phyloP scores from a whole-genome alignment of 176 grass and related monocot species.

The Thalia dealbata region DNA sequence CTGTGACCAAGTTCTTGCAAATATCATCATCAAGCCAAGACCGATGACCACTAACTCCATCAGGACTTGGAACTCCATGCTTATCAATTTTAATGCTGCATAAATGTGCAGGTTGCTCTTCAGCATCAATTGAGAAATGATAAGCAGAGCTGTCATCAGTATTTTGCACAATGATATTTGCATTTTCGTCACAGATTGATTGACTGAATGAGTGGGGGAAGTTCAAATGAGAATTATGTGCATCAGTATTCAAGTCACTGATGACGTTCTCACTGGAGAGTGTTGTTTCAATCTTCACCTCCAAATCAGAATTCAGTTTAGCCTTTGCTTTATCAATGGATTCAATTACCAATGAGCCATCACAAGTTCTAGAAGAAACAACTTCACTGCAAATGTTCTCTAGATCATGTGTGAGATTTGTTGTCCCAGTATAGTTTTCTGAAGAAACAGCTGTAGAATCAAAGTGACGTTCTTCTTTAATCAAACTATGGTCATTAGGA shows the following conservation, averaged over 20 bases:
- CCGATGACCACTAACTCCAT: slow-evolving; percentile 13
- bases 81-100: slow-evolving; percentile 9
- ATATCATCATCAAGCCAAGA: slow-evolving; percentile 1
- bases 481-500: slow-evolving; percentile 9
- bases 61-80: slow-evolving; percentile 13
- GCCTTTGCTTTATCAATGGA: slow-evolving; percentile 21
- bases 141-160: slow-evolving; percentile 29
- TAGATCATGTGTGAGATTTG: slow-evolving; percentile 24
- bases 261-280: slow-evolving; percentile 16
- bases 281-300: background rate
- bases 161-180: slow-evolving; percentile 27
- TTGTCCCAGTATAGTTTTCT: slow-evolving; percentile 21
- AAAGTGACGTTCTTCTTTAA: slow-evolving; percentile 8
- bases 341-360: slow-evolving; percentile 18
- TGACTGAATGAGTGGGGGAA: slow-evolving; percentile 26
- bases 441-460: slow-evolving; percentile 15
- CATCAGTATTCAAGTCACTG: slow-evolving; percentile 19
- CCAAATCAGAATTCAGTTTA: background rate
- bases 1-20: background rate
- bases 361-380: slow-evolving; percentile 24
- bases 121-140: slow-evolving; percentile 21
- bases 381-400: slow-evolving; percentile 23
- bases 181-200: slow-evolving; percentile 44
- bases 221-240: slow-evolving; percentile 21
- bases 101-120: background rate